Evolutionary conservation across 1,284 basidiomycete species (phyloP), one percentile per base, ranked within the genome.

Genomic region (Boletellus dicymbophilus): DNA sequence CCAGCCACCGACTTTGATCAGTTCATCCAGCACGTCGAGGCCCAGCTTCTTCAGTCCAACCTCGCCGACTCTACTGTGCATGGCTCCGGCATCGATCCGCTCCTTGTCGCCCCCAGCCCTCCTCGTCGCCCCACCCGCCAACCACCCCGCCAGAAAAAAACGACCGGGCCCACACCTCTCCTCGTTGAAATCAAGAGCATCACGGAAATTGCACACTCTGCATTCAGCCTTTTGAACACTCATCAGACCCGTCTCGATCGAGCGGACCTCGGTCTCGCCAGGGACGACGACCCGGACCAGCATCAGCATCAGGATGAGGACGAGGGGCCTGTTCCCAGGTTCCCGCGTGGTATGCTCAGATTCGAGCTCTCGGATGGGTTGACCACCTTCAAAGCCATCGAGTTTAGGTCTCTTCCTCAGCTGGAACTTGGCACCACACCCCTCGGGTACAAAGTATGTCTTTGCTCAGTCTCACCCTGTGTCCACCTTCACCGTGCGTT

Each of bases 201-300:
- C 12, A 93, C 85, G 18, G 89, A 92, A 48, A 82, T 91, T 28
- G 86, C 82, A 0, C 71, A 79, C 41, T 89, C 88, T 59, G 89
- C 88, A 8, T 84, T 88, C 60, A 78, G 70, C 45, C 70, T 89
- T 28, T 72, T 84, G 56, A 83, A 88, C 61, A 74, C 81, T 18
- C 75, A 85, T 39, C 74, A 83, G 50, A 78, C 80, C 13, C 79
- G 85, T 23, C 75, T 82, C 43, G 87, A 90, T 57, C 75, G 81
- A 20, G 76, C 76, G 37, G 76, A 77, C 51, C 61, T 79, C 37
- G 74, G 76, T 21, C 62, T 80, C 3, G 69, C 66, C 15, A 70
- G 63, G 4, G 75, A 74, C 3, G 74, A 74, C 6, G 22, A 78
- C 25, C 72, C 69, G 12, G 76, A 75, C 21, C 72, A 73, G 16